Evolutionary conservation across 257 asterid genomes (phyloP), one percentile per base, ranked within the genome.

Genomic region (Lycium ferocissimum): DNA sequence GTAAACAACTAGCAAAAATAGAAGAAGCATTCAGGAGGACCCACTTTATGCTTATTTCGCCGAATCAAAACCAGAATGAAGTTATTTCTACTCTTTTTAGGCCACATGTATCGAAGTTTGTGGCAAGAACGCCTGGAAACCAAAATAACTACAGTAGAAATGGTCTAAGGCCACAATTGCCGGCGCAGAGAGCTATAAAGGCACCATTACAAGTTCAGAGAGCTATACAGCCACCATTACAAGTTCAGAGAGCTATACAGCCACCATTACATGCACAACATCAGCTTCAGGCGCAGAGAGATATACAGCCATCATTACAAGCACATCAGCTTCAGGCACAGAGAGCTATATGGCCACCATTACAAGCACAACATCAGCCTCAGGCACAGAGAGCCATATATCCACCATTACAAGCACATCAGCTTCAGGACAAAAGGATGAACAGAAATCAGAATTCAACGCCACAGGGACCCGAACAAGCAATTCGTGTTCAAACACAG

Each of bases 1-100:
- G 83, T 8, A 88, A 83, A 56, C 95, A 94, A 43, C 85, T 96
- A 37, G 80, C 4, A 79, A 94, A 85, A 89, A 92, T 96, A 85
- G 80, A 91, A 56, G 92, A 87, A 70, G 92, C 93, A 54, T 87
- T 95, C 80, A 91, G 83, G 86, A 85, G 69, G 79, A 92, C 98
- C 71, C 89, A 69, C 70, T 84, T 83, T 80, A 38, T 85, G 79
- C 94, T 96, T 18, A 8, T 17, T 73, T 88, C 96, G 7, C 51
- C 91, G 81, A 86, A 86, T 86, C 92, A 79, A 78, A 88, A 86
- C 57, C 92, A 73, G 87, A 40, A 62, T 72, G 47, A 85, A 78
- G 72, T 91, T 12, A 37, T 90, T 71, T 81, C 92, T 18, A 86
- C 87, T 86, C 89, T 95, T 85, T 93, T 85, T 35, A 91, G 95